Evolutionary conservation across 2,329 filamentous ascomycete genomes (phyloP).

Genomic region (Seiridium unicorne): DNA sequence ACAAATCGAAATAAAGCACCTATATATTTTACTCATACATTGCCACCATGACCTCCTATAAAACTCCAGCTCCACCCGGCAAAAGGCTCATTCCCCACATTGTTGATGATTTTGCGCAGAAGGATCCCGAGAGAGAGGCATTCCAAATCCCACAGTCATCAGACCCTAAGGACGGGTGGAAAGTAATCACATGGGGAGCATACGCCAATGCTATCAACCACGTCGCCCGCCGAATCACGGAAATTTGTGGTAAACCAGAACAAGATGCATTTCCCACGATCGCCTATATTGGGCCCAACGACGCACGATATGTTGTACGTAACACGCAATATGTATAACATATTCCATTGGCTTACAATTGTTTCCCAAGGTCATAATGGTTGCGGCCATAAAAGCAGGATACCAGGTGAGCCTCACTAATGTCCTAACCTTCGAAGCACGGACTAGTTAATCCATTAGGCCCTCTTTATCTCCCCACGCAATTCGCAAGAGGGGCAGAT

Average conservation of each 20-base stretch:
- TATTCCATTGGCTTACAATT: conserved; percentile 20
- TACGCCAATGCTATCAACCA: conserved; percentile 39
- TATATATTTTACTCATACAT: background rate
- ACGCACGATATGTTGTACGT: conserved; percentile 21
- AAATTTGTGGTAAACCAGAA: conserved; percentile 22
- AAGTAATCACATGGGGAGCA: conserved; percentile 31
- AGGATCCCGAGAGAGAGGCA: conserved; percentile 31
- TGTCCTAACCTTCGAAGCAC: background rate
- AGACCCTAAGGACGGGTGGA: conserved; percentile 39
- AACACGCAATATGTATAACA: too few species aligned
- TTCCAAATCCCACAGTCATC: conserved; percentile 32
- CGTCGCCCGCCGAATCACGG: conserved; percentile 32
- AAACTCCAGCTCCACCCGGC: background rate
- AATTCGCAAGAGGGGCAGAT: conserved; percentile 44
- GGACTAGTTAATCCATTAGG: conserved; percentile 17
- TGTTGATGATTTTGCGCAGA: conserved; percentile 34
- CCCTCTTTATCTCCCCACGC: conserved; percentile 43
- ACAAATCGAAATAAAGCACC: background rate
- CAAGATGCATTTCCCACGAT: conserved; percentile 33
- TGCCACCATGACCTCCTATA: background rate
- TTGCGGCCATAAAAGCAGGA: conserved; percentile 26
- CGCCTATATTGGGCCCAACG: conserved; percentile 41
- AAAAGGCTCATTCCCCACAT: conserved; percentile 34
- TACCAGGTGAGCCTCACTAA: conserved; percentile 29
- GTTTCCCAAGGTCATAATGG: conserved; percentile 39